Base-by-base conservation (phyloP, 2,329 filamentous ascomycete species). In the Claviceps capensis region DNA sequence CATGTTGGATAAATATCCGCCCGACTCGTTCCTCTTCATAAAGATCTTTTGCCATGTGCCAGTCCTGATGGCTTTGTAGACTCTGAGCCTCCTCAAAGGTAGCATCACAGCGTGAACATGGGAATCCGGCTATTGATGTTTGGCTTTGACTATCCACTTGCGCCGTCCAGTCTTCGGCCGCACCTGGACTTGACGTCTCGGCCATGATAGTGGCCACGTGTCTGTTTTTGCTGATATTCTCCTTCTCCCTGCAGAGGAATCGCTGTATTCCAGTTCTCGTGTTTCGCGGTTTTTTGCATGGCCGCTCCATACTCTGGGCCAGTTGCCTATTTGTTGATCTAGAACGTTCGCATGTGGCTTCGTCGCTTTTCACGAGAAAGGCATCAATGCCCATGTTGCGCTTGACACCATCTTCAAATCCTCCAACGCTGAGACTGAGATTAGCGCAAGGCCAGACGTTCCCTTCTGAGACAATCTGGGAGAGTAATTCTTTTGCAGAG, bases 41-140 rank as follows among this genome's bases (percentile, higher is more conserved):
- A 34, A 98, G 74, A 59, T 91, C 86, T 68, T 86, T 88, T 46
- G 93, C 93, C 68, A 95, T 85, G 69, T 98, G 93, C 84, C 90
- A 97, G 66, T 98, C 93, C 51, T 84, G 75, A 65, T 98, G 93
- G 67, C 86, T 90, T 57, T 82, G 77, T 47, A 81, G 63, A 59
- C 77, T 76, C 52, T 83, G 78, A 26, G 71, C 63, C 41, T 74
- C 71, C 13, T 75, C 72, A 37, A 93, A 71, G n/a, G 65, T 63
- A 60, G 77, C 74, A 54, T 77, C 74, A 66, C 89, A 95, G 56
- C 80, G 79, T 48, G 72, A 63, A 65, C 88, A 95, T 42, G 66
- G 60, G 59, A 72, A 68, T 23, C 8, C 47, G 4, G 47, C 34
- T 14, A 14, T 34, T 11, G 51, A 42, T 16, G 17, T 14, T 26